Evolutionary conservation across 306 rosid species (phyloP).

Genomic region (Prunus fruticosa): DNA sequence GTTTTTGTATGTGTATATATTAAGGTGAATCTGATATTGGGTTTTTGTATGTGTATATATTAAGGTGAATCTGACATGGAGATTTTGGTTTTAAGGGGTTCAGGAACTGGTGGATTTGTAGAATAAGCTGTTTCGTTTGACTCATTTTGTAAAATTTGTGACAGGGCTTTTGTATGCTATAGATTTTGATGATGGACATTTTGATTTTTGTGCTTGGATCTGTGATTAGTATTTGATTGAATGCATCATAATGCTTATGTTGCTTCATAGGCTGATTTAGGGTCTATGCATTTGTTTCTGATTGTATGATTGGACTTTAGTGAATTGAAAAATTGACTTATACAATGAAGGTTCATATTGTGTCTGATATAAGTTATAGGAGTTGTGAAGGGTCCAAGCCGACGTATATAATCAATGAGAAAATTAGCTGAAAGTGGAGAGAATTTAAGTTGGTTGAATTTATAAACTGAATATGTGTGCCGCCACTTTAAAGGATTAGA

Average conservation of each 20-base stretch:
- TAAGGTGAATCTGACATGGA: not conserved
- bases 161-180: too few species aligned
- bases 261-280: not conserved
- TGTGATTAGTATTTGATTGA: not conserved
- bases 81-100: constrained; percentile 1
- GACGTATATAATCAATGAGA: not conserved
- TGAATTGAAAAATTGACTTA: not conserved
- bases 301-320: not conserved
- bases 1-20: not conserved
- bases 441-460: not conserved
- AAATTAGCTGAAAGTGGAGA: not conserved
- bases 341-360: not conserved
- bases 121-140: not conserved
- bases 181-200: not conserved
- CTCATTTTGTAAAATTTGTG: not conserved
- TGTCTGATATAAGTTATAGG: not conserved
- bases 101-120: not conserved
- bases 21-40: not conserved
- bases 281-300: not conserved
- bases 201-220: not conserved
- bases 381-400: not conserved
- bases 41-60: not conserved
- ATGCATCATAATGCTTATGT: not conserved
- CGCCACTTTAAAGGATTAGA: not conserved
- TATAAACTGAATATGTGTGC: not conserved